Conservation (phyloP, 768 basidiomycete species). For the Suillus sp. region DNA sequence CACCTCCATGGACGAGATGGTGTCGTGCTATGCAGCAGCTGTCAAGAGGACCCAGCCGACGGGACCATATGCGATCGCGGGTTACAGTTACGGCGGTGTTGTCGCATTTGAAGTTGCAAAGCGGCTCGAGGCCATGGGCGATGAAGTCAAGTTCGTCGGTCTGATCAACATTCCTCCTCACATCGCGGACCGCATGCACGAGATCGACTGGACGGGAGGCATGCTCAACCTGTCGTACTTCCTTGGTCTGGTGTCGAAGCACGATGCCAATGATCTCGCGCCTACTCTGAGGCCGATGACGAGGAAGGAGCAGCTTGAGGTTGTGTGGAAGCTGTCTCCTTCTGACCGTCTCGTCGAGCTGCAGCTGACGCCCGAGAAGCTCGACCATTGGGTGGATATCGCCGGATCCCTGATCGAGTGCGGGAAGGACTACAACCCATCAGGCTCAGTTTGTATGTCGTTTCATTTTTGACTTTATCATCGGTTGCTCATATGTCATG, state of each 20-base stretch:
- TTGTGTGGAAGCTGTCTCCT: constrained; percentile 31
- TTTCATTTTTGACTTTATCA: neutral
- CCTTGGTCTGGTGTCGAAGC: constrained; percentile 37
- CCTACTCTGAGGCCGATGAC: constrained; percentile 24
- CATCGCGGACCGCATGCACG: constrained; percentile 43
- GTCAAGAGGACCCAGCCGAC: constrained; percentile 31
- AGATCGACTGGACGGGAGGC: constrained; percentile 43
- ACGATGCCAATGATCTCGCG: constrained; percentile 26
- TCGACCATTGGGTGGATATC: constrained; percentile 34
- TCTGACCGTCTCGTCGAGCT: constrained; percentile 30
- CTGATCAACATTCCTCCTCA: constrained; percentile 40
- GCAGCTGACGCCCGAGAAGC: constrained; percentile 26
- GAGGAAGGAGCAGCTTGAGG: constrained; percentile 27
- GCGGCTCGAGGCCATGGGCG: constrained; percentile 30
- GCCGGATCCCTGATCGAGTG: constrained; percentile 35
- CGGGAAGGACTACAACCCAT: constrained; percentile 30
- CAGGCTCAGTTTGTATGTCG: constrained; percentile 30
- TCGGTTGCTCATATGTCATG: constrained; percentile 4
- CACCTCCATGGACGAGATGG: constrained; percentile 36
- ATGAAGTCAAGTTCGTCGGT: constrained; percentile 36
- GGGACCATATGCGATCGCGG: constrained; percentile 39
- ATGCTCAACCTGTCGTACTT: constrained; percentile 45
- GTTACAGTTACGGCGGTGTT: constrained; percentile 42
- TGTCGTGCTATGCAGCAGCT: constrained; percentile 32
- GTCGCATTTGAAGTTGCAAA: constrained; percentile 41